Evolutionary conservation across 2,329 filamentous ascomycete species (phyloP).

Genomic region (Coniochaeta hoffmannii): DNA sequence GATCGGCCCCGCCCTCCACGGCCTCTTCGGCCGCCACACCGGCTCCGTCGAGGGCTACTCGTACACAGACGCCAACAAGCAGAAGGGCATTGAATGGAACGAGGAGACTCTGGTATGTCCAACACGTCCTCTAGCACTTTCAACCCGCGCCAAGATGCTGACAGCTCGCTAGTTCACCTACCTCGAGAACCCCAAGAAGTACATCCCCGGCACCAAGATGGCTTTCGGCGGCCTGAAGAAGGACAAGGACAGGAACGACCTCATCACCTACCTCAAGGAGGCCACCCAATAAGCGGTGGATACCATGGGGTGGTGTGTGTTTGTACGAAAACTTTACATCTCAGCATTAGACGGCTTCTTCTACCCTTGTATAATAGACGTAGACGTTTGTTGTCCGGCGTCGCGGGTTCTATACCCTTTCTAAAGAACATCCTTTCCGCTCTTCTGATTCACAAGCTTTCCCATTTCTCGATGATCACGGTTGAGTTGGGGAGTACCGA

Average conservation of each 20-base stretch:
- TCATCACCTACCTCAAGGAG: conserved; percentile 82
- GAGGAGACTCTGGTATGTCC: conserved; percentile 69
- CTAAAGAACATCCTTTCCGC: background rate
- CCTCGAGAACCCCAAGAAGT: conserved; percentile 99
- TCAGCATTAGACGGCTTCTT: conserved; percentile 12
- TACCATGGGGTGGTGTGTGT: conserved; percentile 7
- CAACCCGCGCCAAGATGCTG: background rate
- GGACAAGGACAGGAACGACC: conserved; percentile 97
- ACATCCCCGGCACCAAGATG: conserved; percentile 99
- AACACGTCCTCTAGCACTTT: conserved; percentile 6
- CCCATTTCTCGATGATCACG: background rate
- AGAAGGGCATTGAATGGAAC: conserved; percentile 85
- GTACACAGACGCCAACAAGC: conserved; percentile 99
- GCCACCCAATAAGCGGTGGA: conserved; percentile 54
- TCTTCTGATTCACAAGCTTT: background rate
- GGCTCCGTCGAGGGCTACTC: conserved; percentile 86
- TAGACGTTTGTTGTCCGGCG: conserved; percentile 4
- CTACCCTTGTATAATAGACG: conserved; percentile 11
- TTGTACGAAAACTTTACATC: conserved; percentile 8
- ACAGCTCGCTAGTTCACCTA: conserved; percentile 65
- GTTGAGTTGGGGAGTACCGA: too few relatives aligned
- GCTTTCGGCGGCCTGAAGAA: conserved; percentile 99
- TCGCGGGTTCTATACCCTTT: conserved; percentile 3
- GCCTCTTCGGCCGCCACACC: conserved; percentile 94
- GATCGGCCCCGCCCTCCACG: conserved; percentile 94